Conservation (phyloP, 129 eudicot genomes). For the Escallonia rubra region DNA sequence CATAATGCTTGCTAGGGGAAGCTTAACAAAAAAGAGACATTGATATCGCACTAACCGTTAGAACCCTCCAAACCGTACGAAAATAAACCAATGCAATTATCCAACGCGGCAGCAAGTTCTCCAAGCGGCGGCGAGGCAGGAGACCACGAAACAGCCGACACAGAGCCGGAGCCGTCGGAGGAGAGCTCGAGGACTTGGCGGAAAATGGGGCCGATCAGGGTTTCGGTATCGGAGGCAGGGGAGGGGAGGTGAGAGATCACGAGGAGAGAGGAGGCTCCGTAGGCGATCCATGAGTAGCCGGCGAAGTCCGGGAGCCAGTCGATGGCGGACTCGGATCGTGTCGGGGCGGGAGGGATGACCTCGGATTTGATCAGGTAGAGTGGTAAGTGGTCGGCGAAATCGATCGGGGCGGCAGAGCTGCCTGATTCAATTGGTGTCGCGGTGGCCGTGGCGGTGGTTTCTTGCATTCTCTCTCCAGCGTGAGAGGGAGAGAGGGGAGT, state of each 20-base stretch:
- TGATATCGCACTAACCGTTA: conserved; percentile 35
- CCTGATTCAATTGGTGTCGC: not conserved
- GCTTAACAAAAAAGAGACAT: not conserved
- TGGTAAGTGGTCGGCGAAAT: conserved; percentile 42
- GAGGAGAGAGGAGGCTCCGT: conserved; percentile 80
- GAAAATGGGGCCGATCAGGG: conserved; percentile 46
- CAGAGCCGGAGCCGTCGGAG: conserved; percentile 32
- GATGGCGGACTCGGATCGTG: conserved; percentile 36
- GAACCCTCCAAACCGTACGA: conserved; percentile 24
- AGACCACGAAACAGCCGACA: conserved; percentile 65
- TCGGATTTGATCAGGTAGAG: conserved; percentile 59
- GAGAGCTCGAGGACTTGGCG: conserved; percentile 77
- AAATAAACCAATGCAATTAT: conserved; percentile 47
- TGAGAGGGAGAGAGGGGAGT: too few species aligned
- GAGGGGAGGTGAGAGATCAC: conserved; percentile 86
- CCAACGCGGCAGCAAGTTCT: conserved; percentile 67
- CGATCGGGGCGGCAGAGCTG: conserved; percentile 14
- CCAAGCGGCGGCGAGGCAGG: conserved; percentile 52
- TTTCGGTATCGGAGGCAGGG: conserved; percentile 34
- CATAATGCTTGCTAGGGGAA: too few species aligned
- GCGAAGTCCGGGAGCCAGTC: conserved; percentile 77
- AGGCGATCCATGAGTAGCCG: conserved; percentile 94
- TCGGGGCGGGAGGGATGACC: conserved; percentile 65
- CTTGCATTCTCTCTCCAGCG: too few species aligned
- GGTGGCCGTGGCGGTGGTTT: not conserved